Evolutionary conservation across 176 grass and related monocot genomes (phyloP).

Genomic region (Chrysopogon serrulatus): DNA sequence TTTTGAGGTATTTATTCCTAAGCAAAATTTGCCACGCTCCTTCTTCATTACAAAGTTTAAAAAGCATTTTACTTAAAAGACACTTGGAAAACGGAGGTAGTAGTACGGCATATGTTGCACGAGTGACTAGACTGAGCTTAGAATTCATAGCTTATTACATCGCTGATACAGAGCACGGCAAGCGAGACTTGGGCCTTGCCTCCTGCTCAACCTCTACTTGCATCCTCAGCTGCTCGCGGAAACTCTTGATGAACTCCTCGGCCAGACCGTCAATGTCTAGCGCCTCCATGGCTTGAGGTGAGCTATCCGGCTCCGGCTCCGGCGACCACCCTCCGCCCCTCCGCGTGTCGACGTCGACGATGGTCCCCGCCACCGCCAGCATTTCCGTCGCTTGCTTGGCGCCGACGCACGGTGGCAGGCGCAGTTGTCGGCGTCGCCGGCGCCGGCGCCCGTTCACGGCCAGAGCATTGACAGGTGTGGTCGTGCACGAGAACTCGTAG

Average conservation of each 20-base stretch:
- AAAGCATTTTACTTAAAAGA: too few relatives aligned
- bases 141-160: background rate
- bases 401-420: slow-evolving; percentile 16
- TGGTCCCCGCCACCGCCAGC: background rate
- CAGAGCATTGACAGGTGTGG: background rate
- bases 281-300: background rate
- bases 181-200: background rate
- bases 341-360: background rate
- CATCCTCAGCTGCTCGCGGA: slow-evolving; percentile 31
- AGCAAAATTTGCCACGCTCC: too few relatives aligned
- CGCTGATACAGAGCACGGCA: background rate
- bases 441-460: background rate
- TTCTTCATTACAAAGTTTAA: too few relatives aligned
- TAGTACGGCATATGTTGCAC: background rate
- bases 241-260: slow-evolving; percentile 33
- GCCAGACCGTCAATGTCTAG: slow-evolving; percentile 23
- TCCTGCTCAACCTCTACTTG: background rate
- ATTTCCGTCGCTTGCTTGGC: slow-evolving; percentile 9
- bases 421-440: background rate
- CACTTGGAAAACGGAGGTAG: background rate
- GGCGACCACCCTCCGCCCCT: background rate
- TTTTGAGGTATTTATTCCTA: too few relatives aligned
- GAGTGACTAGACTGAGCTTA: background rate
- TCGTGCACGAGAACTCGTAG: slow-evolving; percentile 31
- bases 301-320: background rate